These are phyloP conservation scores for Ilex asprella DNA, from an alignment of 257 asterid genomes.

Conservation along the genomic window DNA sequence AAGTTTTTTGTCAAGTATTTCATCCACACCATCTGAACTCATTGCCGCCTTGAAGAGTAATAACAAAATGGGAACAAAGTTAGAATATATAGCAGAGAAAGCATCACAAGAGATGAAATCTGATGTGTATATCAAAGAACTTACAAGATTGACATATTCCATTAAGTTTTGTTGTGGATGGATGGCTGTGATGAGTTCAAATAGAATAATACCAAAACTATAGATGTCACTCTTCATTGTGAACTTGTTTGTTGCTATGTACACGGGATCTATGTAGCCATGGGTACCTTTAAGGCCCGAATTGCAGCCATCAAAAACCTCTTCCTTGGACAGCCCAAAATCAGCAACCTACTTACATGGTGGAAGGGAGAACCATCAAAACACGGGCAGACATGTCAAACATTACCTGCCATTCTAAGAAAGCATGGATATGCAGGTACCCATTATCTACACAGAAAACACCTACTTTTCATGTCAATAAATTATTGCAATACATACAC, in stretches of 20 bases:
- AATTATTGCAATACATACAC: too few relatives aligned
- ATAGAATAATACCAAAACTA: conserved; percentile 90
- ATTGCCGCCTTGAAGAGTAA: conserved; percentile 51
- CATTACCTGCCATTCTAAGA: neutral
- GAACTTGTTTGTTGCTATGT: conserved; percentile 74
- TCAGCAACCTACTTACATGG: conserved; percentile 68
- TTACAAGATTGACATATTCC: conserved; percentile 95
- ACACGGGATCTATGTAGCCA: conserved; percentile 87
- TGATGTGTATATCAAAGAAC: conserved; percentile 7
- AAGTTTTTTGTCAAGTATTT: conserved; percentile 71
- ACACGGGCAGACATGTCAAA: neutral
- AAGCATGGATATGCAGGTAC: neutral
- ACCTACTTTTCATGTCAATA: too few relatives aligned
- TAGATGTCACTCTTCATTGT: conserved; percentile 87
- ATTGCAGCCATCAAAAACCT: conserved; percentile 56
- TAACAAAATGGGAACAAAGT: neutral
- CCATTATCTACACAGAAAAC: neutral
- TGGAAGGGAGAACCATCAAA: too few relatives aligned
- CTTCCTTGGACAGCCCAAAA: conserved; percentile 97
- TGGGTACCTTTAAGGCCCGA: conserved; percentile 97
- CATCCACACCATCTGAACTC: conserved; percentile 91
- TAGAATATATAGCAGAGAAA: neutral
- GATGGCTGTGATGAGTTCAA: conserved; percentile 94
- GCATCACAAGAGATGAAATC: neutral
- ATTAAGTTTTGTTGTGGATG: conserved; percentile 94